A percentile compares a stretch with the other conserved stretches of the same genome.
Evolutionary conservation across 1,139 yeast species (phyloP).

Genomic region (Geotrichum phurueaensis): DNA sequence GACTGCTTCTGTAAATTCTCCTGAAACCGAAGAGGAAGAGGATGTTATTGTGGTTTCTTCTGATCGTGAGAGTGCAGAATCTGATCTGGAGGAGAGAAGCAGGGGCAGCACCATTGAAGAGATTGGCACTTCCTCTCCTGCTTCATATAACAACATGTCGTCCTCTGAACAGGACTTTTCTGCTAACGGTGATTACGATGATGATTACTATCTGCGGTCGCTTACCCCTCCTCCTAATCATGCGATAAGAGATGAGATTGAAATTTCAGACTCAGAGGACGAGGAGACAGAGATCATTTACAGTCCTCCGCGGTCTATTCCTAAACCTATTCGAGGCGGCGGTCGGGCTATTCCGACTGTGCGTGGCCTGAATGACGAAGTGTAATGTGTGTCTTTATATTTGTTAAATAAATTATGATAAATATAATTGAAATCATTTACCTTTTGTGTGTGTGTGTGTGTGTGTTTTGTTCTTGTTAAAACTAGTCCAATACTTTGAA

Average conservation of each 20-base stretch:
- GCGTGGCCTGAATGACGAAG: constrained; percentile 4
- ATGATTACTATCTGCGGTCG: background rate
- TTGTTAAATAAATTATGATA: background rate
- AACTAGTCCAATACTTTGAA: background rate
- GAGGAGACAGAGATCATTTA: constrained; percentile 8
- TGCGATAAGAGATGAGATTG: background rate
- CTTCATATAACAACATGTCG: background rate
- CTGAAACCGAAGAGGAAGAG: background rate
- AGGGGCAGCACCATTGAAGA: background rate
- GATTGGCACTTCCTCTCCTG: background rate
- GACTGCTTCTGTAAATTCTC: background rate
- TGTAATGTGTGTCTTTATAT: background rate
- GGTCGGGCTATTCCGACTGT: constrained; percentile 5
- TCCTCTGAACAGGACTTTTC: background rate
- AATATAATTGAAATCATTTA: background rate
- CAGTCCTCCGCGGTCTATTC: constrained; percentile 10
- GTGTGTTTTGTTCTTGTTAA: background rate
- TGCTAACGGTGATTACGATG: background rate
- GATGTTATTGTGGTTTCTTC: background rate
- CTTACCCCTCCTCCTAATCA: background rate
- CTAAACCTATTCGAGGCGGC: constrained; percentile 14
- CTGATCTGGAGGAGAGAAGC: background rate
- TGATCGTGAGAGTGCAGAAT: background rate
- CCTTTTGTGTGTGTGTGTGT: too few relatives aligned
- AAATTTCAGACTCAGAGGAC: background rate